Percentiles rank a stretch among this genome's conserved stretches.
Evolutionary conservation across 805 yeast species (phyloP).

Genomic region (Hanseniaspora vineae): DNA sequence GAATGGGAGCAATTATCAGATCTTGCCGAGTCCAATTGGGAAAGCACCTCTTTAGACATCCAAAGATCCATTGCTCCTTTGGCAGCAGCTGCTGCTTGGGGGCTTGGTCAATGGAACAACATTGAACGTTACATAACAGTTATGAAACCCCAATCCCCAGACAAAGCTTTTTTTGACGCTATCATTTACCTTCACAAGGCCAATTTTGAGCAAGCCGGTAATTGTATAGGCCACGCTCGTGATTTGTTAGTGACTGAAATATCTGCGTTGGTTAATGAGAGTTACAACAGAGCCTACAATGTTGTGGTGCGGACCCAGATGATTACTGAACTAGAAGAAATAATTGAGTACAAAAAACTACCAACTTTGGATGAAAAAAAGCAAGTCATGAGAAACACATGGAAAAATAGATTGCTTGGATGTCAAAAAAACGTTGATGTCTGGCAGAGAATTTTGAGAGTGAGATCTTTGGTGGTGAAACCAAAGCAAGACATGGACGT

Average conservation of each 20-base stretch:
- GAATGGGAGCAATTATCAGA: constrained; percentile 92
- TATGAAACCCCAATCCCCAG: constrained; percentile 88
- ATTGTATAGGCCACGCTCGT: constrained; percentile 72
- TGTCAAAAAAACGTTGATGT: constrained; percentile 95
- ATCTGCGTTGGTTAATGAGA: constrained; percentile 87
- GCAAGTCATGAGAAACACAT: constrained; percentile 69
- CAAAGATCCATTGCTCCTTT: constrained; percentile 83
- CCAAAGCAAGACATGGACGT: constrained; percentile 96
- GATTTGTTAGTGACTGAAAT: constrained; percentile 85
- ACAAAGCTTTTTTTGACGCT: constrained; percentile 89
- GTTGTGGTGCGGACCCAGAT: constrained; percentile 95
- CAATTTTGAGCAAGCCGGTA: constrained; percentile 68
- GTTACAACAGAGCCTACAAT: constrained; percentile 92
- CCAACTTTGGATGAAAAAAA: constrained; percentile 77
- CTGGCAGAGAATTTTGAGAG: constrained; percentile 95
- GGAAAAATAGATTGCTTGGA: constrained; percentile 87
- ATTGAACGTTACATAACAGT: constrained; percentile 86
- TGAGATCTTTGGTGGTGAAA: constrained; percentile 80
- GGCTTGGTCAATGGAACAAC: constrained; percentile 90
- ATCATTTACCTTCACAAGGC: constrained; percentile 75
- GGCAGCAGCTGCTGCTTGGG: constrained; percentile 99
- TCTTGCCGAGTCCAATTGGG: constrained; percentile 81
- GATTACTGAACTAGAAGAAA: constrained; percentile 93
- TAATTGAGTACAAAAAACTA: constrained; percentile 72
- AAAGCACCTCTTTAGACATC: constrained; percentile 52